phyloP scores from a whole-genome alignment of 2,329 filamentous ascomycete species.

The Neofusicoccum kwambonambiense region DNA sequence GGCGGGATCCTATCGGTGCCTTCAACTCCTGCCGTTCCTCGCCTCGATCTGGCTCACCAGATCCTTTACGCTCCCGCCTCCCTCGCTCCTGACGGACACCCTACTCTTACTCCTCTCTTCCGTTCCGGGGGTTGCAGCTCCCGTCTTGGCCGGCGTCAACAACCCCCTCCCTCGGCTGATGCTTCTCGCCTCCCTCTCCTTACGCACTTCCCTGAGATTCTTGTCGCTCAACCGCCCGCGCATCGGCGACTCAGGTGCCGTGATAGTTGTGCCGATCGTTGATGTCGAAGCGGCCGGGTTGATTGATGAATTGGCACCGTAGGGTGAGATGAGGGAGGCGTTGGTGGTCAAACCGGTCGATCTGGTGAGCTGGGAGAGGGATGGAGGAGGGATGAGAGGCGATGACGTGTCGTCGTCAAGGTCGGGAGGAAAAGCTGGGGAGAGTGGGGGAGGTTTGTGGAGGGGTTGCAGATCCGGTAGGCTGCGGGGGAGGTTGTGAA shows the following conservation, averaged over 20 bases:
- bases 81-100: not conserved
- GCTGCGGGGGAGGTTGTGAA: not conserved
- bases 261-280: not conserved
- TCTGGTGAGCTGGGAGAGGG: not conserved
- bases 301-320: not conserved
- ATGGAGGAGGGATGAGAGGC: not conserved
- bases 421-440: not conserved
- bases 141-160: constrained; percentile 25
- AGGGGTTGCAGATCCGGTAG: not conserved
- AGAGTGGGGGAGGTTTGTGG: not conserved
- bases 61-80: constrained; percentile 9
- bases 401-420: not conserved
- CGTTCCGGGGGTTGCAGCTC: constrained; percentile 13
- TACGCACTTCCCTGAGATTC: not conserved
- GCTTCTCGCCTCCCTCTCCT: not conserved
- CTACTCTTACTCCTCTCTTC: constrained; percentile 17
- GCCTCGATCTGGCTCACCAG: constrained; percentile 3
- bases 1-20: not conserved
- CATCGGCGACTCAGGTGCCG: not conserved
- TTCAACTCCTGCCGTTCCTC: not conserved
- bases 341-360: not conserved
- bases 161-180: constrained; percentile 27
- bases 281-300: not conserved
- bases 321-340: not conserved
- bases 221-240: not conserved